Evolutionary conservation across 2,329 filamentous ascomycete genomes (phyloP).

Genomic region (Epichloe aotearoae): DNA sequence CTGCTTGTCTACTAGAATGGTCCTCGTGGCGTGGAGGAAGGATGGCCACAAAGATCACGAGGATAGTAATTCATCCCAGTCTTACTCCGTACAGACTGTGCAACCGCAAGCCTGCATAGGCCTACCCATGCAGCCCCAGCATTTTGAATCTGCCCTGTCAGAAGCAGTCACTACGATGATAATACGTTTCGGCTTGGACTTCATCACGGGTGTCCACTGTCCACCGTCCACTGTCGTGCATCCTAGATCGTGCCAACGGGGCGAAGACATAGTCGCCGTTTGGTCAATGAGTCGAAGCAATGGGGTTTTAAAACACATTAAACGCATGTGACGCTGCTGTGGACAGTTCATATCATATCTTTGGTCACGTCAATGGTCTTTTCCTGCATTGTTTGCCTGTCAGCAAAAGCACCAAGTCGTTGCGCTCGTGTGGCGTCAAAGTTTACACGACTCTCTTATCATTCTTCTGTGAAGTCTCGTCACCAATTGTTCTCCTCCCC

Average conservation of each 20-base stretch:
- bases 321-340: neutral
- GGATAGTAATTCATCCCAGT: neutral
- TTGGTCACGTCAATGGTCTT: neutral
- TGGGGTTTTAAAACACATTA: neutral
- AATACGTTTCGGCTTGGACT: neutral
- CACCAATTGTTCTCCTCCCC: too few species aligned
- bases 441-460: too few species aligned
- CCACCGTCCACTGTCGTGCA: neutral
- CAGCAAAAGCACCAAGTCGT: too few species aligned
- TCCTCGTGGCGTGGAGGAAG: neutral
- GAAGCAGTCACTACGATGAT: neutral
- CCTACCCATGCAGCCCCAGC: neutral
- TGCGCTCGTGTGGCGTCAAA: too few species aligned
- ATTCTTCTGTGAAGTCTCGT: too few species aligned
- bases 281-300: neutral
- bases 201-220: neutral
- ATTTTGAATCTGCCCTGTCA: neutral
- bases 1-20: neutral
- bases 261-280: neutral
- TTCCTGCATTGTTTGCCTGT: too few species aligned
- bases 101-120: neutral
- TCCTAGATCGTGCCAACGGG: neutral
- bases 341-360: neutral
- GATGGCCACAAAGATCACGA: slow-evolving; percentile 1
- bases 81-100: neutral